These are phyloP conservation scores for Incumbomyces lentus DNA, from an alignment of 2,329 filamentous ascomycete genomes.

Conservation along the genomic window DNA sequence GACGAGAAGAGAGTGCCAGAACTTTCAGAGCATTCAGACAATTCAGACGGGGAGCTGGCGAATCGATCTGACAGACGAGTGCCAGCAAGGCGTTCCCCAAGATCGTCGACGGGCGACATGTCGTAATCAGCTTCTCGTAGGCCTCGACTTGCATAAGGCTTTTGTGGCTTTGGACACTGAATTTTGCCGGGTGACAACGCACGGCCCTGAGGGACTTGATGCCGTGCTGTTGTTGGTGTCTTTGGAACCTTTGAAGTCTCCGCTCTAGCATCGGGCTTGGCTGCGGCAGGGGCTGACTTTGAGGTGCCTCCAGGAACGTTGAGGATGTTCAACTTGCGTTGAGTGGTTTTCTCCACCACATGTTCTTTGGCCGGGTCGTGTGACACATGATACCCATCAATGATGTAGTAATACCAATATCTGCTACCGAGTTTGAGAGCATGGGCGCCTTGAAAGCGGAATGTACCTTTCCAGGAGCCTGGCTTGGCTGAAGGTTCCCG, in stretches of 20 bases:
- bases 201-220: conserved; percentile 67
- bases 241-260: conserved; percentile 29
- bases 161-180: conserved; percentile 77
- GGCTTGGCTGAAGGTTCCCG: conserved; percentile 77
- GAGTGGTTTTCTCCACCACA: conserved; percentile 89
- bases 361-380: conserved; percentile 87
- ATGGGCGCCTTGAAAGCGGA: conserved; percentile 73
- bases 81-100: conserved; percentile 65
- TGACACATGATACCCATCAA: conserved; percentile 95
- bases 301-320: conserved; percentile 61
- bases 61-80: conserved; percentile 61
- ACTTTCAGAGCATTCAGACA: conserved; percentile 47
- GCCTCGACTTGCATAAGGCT: conserved; percentile 75
- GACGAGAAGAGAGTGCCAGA: conserved; percentile 36
- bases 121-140: conserved; percentile 75
- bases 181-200: conserved; percentile 82
- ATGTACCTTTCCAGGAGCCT: conserved; percentile 89
- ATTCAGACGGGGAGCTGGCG: conserved; percentile 62
- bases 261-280: conserved; percentile 20
- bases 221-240: conserved; percentile 43
- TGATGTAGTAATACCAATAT: conserved; percentile 99
- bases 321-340: conserved; percentile 94
- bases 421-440: conserved; percentile 80
- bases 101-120: conserved; percentile 58
- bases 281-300: conserved; percentile 28